Percentiles rank a stretch among this genome's conserved stretches.
Conservation (phyloP, 202 grass and related monocot genomes). For the Eragrostis tef region DNA sequence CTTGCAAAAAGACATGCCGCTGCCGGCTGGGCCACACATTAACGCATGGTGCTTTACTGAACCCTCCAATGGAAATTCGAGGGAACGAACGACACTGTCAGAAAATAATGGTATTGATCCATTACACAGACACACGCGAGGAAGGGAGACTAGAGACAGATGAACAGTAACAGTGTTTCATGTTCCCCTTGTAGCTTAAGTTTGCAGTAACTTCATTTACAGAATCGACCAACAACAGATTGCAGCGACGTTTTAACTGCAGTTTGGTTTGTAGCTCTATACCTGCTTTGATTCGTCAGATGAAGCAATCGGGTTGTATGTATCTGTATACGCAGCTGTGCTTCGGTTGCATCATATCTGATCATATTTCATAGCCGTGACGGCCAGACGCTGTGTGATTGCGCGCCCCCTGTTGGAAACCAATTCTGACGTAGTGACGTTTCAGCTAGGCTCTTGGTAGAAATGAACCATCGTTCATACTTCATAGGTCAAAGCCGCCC, state of each 20-base stretch:
- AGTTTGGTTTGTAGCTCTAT: not conserved
- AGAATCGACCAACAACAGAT: not conserved
- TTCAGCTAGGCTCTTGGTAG: conserved; percentile 14
- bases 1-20: conserved; percentile 2
- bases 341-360: not conserved
- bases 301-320: not conserved
- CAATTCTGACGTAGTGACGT: not conserved
- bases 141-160: not conserved
- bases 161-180: not conserved
- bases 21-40: conserved; percentile 10
- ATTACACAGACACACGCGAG: not conserved
- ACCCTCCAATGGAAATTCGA: conserved; percentile 32
- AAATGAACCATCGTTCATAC: conserved; percentile 22
- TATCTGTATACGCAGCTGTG: not conserved
- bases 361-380: not conserved
- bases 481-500: conserved; percentile 41
- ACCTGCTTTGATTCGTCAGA: not conserved
- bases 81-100: conserved; percentile 3
- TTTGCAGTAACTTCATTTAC: conserved; percentile 19
- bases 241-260: conserved; percentile 14
- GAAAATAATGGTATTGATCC: conserved; percentile 5
- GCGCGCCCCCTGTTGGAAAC: not conserved
- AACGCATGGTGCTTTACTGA: conserved; percentile 41
- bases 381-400: not conserved
- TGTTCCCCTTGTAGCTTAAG: not conserved